Evolutionary conservation across 208 protist species (phyloP), one percentile per base, ranked within the genome.

Genomic region (Trypanosoma melophagium): DNA sequence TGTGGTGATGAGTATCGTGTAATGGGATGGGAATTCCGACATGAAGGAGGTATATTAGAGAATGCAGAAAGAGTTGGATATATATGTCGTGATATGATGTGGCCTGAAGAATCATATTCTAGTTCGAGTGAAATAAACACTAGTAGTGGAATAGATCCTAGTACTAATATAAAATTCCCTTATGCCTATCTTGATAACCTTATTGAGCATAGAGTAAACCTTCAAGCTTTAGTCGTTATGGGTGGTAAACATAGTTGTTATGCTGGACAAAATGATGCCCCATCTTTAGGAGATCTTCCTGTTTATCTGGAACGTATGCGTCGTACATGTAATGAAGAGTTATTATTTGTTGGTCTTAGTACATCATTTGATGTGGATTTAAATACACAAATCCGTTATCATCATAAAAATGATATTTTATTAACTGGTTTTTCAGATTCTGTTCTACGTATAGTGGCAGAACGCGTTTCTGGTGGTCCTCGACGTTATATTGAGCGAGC

Each of bases 361-460:
- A 66, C 92, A 0, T 63, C 50, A 44, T 76, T 77, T 16, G 54
- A 38, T 10, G 22, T 14, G 16, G 47, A 19, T 3, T 14, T 21
- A 44, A 19, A 13, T 13, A 51, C 44, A 14, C 9, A 22, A 13
- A 44, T 31, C 31, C 76, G 79, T 17, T 93, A 83, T 41, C 8
- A 7, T 19, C 91, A 98, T 60, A 81, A 71, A 69, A 97, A 98
- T 55, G 93, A 98, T 61, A 68, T 98, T 14, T 68, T 97, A 3
- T 57, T 98, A 41, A 85, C 77, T 2, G 97, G 96, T 31, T 98
- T 97, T 73, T 92, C 79, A 63, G 95, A 98, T 25, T 61, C 79
- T 28, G 92, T 98, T 49, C 67, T 98, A 21, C 85, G 90, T 35
- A 89, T 97, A 64, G 85, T 98, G 40, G 96, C 95, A 24, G 90